phyloP scores from a whole-genome alignment of 148 eudicot species.

The Arctostaphylos glauca region DNA sequence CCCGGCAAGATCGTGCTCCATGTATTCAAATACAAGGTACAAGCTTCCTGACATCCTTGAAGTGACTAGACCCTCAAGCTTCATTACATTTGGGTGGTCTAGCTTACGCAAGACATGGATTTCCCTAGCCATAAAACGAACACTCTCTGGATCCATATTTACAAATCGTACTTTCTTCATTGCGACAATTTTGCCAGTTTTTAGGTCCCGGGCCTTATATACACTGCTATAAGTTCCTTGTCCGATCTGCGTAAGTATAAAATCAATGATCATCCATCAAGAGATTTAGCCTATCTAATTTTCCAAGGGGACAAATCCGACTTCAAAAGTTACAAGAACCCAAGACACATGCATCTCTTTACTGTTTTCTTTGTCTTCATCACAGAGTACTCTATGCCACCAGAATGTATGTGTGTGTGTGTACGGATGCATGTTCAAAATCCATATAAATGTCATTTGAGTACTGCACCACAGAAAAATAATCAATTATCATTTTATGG shows the following conservation, averaged over 20 bases:
- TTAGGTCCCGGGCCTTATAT: constrained; percentile 79
- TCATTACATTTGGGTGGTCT: constrained; percentile 88
- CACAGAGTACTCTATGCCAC: neutral
- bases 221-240: constrained; percentile 95
- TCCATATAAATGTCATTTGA: neutral
- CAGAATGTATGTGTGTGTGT: neutral
- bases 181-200: constrained; percentile 71
- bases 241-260: constrained; percentile 59
- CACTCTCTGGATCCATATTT: constrained; percentile 91
- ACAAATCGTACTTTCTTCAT: constrained; percentile 85
- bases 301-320: neutral
- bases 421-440: neutral
- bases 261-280: neutral
- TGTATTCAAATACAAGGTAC: constrained; percentile 89
- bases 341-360: neutral
- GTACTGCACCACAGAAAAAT: neutral
- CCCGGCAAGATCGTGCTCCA: constrained; percentile 92
- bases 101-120: constrained; percentile 66
- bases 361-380: neutral
- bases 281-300: neutral
- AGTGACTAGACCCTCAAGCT: constrained; percentile 72
- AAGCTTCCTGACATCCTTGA: constrained; percentile 78
- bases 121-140: constrained; percentile 95
- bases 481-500: neutral
- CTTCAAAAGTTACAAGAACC: neutral